These are phyloP conservation scores for Pseudoscleropodium purum DNA, from an alignment of 225 moss, liverwort and hornwort genomes.

Conservation along the genomic window DNA sequence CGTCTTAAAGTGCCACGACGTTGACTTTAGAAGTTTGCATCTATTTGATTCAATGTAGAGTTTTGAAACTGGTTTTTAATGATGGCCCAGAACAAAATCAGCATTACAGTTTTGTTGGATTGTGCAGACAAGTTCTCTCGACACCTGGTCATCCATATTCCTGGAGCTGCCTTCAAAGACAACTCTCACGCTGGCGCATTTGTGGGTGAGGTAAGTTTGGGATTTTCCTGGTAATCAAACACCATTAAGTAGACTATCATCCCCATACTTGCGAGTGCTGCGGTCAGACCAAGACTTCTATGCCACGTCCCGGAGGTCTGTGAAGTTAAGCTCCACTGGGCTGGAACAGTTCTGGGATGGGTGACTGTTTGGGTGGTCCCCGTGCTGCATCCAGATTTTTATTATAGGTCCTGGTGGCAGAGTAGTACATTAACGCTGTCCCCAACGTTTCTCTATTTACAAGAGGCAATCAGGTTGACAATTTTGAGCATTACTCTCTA, in stretches of 20 bases:
- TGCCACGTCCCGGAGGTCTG: background rate
- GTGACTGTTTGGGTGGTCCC: background rate
- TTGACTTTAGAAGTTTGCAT: background rate
- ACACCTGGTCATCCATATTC: slow-evolving; percentile 72
- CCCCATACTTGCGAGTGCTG: background rate
- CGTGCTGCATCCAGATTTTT: background rate
- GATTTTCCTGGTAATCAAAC: background rate
- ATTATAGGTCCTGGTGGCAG: background rate
- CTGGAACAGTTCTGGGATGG: background rate
- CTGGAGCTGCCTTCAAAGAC: slow-evolving; percentile 74
- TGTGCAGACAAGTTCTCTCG: slow-evolving; percentile 87
- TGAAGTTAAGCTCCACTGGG: background rate
- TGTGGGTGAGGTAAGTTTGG: slow-evolving; percentile 63
- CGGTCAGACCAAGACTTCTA: background rate
- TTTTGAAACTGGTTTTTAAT: background rate
- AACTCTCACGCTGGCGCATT: slow-evolving; percentile 83
- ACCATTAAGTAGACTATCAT: background rate
- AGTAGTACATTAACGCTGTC: background rate
- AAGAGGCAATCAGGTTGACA: background rate
- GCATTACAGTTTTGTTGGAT: background rate
- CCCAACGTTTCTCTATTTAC: background rate
- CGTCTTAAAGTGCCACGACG: background rate
- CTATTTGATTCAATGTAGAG: background rate
- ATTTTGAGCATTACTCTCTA: background rate
- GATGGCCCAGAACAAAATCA: background rate